Evolutionary conservation across 2,329 filamentous ascomycete species (phyloP), one percentile per base, ranked within the genome.

Genomic region (Neonectria coccinea): DNA sequence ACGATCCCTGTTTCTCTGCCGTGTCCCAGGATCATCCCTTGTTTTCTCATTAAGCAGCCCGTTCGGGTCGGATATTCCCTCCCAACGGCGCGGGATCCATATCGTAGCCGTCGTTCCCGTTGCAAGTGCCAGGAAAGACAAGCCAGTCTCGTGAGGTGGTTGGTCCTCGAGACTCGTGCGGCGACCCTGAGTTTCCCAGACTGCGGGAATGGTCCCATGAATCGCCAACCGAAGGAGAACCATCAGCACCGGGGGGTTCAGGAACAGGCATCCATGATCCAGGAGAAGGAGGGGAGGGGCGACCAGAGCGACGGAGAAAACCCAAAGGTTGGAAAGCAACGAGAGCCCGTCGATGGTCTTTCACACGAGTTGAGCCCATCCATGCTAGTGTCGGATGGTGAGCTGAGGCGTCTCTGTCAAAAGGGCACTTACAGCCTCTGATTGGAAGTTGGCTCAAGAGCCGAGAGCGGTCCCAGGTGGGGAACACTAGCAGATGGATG

Each of bases 341-440:
- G 54, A 68, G 53, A 73, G 64, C 68, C 71, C 65, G 55, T 74
- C 59, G 62, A 71, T 68, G 65, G 56, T 66, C 62, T 66, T 63
- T 67, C 62, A 31, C 66, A 64, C 61, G 72, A 68, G 51, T 59
- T 67, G 62, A 68, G 45, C 62, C 59, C 59, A 75, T 69, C 73
- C 73, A 75, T 75, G 69, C 70, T 74, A 74, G 73, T 74, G 73
- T 73, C 68, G 67, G 73, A 73, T 63, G 67, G 69, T 73, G 71
- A 76, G 72, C 74, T 76, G 74, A 78, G 75, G 76, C 73, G 71
- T 76, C 73, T 76, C 70, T 73, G 67, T 68, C 65, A 67, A 76
- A 68, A 76, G 62, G 62, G 70, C 71, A 54, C 54, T 55, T 77
- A 66, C 65, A 70, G 60, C 51, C 31, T 54, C 61, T 77, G 70